Conservation (phyloP, 495 filamentous ascomycete species). For the Penicillium coprophilum region DNA sequence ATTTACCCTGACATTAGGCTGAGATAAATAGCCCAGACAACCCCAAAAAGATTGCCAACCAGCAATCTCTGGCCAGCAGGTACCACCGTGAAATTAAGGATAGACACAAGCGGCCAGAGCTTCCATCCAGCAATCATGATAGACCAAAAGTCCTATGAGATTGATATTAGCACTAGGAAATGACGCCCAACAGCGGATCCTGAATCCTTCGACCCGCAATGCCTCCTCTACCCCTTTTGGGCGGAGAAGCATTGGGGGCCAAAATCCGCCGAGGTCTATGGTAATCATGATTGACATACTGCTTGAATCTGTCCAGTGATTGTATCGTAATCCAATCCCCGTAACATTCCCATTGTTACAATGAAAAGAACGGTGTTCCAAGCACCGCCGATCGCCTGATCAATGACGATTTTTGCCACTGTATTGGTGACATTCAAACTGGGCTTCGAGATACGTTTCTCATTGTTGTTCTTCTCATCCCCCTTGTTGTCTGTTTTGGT, state of each 20-base stretch:
- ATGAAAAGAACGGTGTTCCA: constrained; percentile 73
- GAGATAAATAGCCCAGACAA: too few species aligned
- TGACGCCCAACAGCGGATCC: neutral
- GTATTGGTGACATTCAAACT: constrained; percentile 66
- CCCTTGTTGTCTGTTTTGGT: constrained; percentile 17
- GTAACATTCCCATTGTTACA: constrained; percentile 49
- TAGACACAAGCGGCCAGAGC: constrained; percentile 77
- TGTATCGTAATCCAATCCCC: constrained; percentile 19
- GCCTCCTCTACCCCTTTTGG: too few species aligned
- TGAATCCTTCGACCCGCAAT: neutral
- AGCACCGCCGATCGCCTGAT: constrained; percentile 74
- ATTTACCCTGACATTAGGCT: constrained; percentile 51
- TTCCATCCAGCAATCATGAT: constrained; percentile 70
- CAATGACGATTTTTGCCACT: constrained; percentile 68
- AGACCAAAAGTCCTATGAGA: constrained; percentile 58
- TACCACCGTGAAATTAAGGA: constrained; percentile 73
- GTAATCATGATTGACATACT: neutral
- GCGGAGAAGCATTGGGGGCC: constrained; percentile 25
- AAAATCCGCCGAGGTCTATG: constrained; percentile 19
- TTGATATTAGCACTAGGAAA: constrained; percentile 5
- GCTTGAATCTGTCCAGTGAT: constrained; percentile 3
- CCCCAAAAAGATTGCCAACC: constrained; percentile 41
- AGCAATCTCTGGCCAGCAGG: constrained; percentile 68
- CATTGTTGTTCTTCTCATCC: constrained; percentile 16
- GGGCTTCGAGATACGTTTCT: constrained; percentile 7